Conservation (phyloP, 768 basidiomycete genomes). For the Lentinula edodes region DNA sequence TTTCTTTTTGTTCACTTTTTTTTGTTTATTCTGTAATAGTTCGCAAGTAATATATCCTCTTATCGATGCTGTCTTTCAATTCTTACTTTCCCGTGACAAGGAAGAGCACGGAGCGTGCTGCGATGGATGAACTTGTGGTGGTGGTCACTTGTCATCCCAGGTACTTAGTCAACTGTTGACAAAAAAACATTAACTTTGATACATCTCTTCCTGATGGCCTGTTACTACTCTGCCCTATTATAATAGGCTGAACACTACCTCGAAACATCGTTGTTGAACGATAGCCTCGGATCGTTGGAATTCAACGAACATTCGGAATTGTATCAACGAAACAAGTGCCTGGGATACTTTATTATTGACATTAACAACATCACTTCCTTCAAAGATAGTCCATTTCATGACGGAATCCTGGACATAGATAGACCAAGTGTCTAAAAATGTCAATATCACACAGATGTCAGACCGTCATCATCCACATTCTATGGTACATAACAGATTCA, state of each 20-base stretch:
- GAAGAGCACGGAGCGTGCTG: too few relatives aligned
- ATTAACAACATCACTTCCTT: background rate
- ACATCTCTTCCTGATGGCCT: too few relatives aligned
- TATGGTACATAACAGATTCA: constrained; percentile 3
- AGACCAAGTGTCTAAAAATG: background rate
- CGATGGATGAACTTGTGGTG: too few relatives aligned
- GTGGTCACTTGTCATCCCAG: too few relatives aligned
- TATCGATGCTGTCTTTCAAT: too few relatives aligned
- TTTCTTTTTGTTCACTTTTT: background rate
- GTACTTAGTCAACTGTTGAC: too few relatives aligned
- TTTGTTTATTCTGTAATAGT: background rate
- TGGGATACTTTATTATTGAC: background rate
- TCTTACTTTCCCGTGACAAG: too few relatives aligned
- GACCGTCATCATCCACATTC: background rate
- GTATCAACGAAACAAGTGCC: background rate
- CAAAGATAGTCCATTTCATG: background rate
- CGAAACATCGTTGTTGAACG: background rate
- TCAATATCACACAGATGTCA: background rate
- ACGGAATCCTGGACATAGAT: background rate
- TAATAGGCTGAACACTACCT: too few relatives aligned
- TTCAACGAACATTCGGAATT: background rate
- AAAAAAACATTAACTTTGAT: too few relatives aligned
- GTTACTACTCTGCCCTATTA: too few relatives aligned
- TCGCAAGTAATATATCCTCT: background rate
- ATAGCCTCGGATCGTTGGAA: background rate